phyloP scores from a whole-genome alignment of 352 stramenopile species.

The Globisporangium megalacanthum region DNA sequence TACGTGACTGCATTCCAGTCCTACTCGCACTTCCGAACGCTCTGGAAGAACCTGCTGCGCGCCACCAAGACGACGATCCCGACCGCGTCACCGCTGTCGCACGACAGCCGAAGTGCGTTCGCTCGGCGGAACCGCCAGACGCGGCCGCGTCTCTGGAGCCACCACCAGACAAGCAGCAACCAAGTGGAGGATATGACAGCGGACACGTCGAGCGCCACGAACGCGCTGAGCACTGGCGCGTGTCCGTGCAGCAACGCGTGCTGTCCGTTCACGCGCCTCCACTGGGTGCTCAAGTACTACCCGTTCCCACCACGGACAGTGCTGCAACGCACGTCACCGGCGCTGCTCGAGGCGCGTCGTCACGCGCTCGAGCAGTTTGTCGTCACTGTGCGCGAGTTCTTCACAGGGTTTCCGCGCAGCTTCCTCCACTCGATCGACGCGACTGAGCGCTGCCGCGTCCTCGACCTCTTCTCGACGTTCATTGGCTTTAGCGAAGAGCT shows the following conservation, averaged over 20 bases:
- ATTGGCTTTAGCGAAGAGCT: slow-evolving; percentile 35
- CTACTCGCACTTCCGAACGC: slow-evolving; percentile 54
- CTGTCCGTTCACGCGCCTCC: slow-evolving; percentile 44
- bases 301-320: slow-evolving; percentile 49
- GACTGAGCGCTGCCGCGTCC: slow-evolving; percentile 35
- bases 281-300: slow-evolving; percentile 43
- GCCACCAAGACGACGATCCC: slow-evolving; percentile 26
- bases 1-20: slow-evolving; percentile 32
- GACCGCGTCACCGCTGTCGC: slow-evolving; percentile 9
- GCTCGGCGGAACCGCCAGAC: slow-evolving; percentile 12
- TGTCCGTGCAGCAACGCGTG: slow-evolving; percentile 45
- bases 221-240: slow-evolving; percentile 5
- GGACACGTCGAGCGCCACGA: slow-evolving; percentile 6
- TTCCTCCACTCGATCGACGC: slow-evolving; percentile 41
- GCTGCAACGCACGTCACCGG: slow-evolving; percentile 31
- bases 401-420: slow-evolving; percentile 36
- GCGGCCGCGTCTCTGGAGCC: slow-evolving; percentile 7
- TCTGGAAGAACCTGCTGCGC: slow-evolving; percentile 45
- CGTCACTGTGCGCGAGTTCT: slow-evolving; percentile 34
- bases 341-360: slow-evolving; percentile 32
- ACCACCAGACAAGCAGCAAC: not conserved
- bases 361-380: slow-evolving; percentile 49
- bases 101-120: slow-evolving; percentile 8
- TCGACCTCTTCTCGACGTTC: slow-evolving; percentile 34
- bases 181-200: not conserved